A percentile compares a stretch with the other conserved stretches of the same genome.
Conservation (phyloP, 768 basidiomycete species). For the Pleurotus salmoneostramineus region DNA sequence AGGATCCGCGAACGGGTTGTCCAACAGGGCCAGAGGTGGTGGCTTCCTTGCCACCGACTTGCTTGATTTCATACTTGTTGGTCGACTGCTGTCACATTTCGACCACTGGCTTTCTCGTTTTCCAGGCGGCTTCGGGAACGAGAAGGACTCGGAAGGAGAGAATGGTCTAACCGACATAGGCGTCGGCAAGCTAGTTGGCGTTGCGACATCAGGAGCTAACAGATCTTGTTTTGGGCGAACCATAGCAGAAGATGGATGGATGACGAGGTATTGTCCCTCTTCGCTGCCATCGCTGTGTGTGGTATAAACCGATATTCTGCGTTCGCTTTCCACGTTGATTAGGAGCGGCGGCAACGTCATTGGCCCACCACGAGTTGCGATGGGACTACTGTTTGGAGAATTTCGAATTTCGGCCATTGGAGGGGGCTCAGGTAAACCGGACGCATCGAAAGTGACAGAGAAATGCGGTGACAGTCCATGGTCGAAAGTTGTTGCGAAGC, state of each 20-base stretch:
- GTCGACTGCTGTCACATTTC: neutral
- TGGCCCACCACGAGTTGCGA: neutral
- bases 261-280: slow-evolving; percentile 35
- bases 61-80: slow-evolving; percentile 8
- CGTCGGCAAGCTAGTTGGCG: slow-evolving; percentile 20
- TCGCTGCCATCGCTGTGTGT: slow-evolving; percentile 31
- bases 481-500: slow-evolving; percentile 63
- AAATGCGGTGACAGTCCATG: slow-evolving; percentile 27
- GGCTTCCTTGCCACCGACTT: slow-evolving; percentile 9
- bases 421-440: slow-evolving; percentile 25
- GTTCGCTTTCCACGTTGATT: slow-evolving; percentile 13
- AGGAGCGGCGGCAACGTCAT: slow-evolving; percentile 5
- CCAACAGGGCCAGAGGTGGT: slow-evolving; percentile 9
- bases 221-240: neutral
- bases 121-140: slow-evolving; percentile 62
- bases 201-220: slow-evolving; percentile 1
- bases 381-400: slow-evolving; percentile 14
- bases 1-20: slow-evolving; percentile 22
- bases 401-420: slow-evolving; percentile 55
- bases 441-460: slow-evolving; percentile 16
- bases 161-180: slow-evolving; percentile 66
- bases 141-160: slow-evolving; percentile 62
- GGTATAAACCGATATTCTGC: slow-evolving; percentile 36
- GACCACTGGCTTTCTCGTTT: slow-evolving; percentile 18
- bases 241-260: slow-evolving; percentile 14